Evolutionary conservation across 805 yeast genomes (phyloP), one percentile per base, ranked within the genome.

Genomic region (Candida nemodendra): DNA sequence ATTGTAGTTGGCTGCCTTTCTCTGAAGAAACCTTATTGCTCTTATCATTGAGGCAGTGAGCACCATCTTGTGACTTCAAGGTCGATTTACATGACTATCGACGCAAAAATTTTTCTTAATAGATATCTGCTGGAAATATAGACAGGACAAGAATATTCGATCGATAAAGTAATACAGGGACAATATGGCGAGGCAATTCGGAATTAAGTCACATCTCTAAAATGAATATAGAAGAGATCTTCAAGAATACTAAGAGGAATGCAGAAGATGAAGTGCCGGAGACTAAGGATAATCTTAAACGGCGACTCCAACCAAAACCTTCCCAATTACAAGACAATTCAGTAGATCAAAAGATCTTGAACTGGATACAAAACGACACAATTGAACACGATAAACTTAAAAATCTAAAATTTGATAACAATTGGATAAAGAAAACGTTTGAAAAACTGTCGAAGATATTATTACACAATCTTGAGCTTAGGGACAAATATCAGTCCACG

Each of bases 341-440:
- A 9, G 14, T 21, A 14, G 43, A 37, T 14, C 21, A 18, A 26
- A 34, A 39, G 18, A 15, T 47, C 9, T 28, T 47, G n/a, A 41
- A 44, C 25, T 31, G 41, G 13, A 30, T 42, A 6, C 35, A 36
- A 21, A 34, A 22, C 13, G 45, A 39, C 24, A 21, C 7, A 7
- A 16, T 9, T 29, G 9, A 31, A 18, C n/a, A 17, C 13, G 4
- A 29, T 37, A 12, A 23, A 23, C 12, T 18, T 26, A 7, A 15
- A 18, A 12, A 7, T 11, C 3, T 36, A 32, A 16, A 33, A 4
- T 44, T 42, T 18, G 45, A 47, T 31, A 24, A 27, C 2, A 25
- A 30, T 22, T 50, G 51, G 48, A 30, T 50, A 11, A 30, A 17
- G 4, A 38, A 38, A 24, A 26, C 34, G 16, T 27, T 51, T 11